Conservation (phyloP, 2,329 filamentous ascomycete genomes). For the Neofusicoccum kwambonambiense region DNA sequence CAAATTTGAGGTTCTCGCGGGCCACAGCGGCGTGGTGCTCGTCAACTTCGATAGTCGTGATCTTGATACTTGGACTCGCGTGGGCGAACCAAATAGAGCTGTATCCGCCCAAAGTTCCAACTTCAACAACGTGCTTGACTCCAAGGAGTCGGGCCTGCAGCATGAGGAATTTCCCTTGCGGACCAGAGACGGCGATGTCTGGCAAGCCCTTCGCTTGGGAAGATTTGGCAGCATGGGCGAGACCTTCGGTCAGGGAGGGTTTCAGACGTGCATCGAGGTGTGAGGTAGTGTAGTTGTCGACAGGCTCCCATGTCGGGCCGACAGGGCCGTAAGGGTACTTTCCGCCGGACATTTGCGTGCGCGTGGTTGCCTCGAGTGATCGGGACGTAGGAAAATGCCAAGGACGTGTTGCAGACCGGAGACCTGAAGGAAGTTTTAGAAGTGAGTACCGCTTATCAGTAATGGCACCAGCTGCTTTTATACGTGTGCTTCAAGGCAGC, state of each 20-base stretch:
- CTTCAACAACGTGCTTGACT: slow-evolving; percentile 45
- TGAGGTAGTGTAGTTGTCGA: slow-evolving; percentile 37
- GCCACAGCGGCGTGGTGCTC: slow-evolving; percentile 48
- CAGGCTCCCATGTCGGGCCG: slow-evolving; percentile 33
- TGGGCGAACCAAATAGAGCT: slow-evolving; percentile 54
- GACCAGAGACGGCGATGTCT: slow-evolving; percentile 35
- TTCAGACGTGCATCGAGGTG: slow-evolving; percentile 34
- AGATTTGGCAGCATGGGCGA: slow-evolving; percentile 20
- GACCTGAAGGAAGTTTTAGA: not conserved
- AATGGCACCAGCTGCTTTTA: not conserved
- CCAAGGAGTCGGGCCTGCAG: slow-evolving; percentile 31
- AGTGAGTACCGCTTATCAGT: not conserved
- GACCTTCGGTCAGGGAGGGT: slow-evolving; percentile 21
- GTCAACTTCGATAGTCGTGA: slow-evolving; percentile 55
- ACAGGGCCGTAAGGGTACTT: slow-evolving; percentile 12
- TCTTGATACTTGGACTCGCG: slow-evolving; percentile 35
- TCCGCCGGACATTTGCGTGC: not conserved
- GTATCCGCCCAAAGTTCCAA: slow-evolving; percentile 58
- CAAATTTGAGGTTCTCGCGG: slow-evolving; percentile 43
- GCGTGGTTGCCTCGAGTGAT: not conserved
- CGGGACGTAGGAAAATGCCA: no score
- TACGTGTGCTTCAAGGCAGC: not conserved
- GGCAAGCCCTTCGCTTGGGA: slow-evolving; percentile 32
- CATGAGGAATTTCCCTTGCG: slow-evolving; percentile 36
- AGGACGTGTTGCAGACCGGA: not conserved